These are phyloP conservation scores for Diplosphaera chodatii DNA, from an alignment of 139 green algal genomes.

Conservation along the genomic window DNA sequence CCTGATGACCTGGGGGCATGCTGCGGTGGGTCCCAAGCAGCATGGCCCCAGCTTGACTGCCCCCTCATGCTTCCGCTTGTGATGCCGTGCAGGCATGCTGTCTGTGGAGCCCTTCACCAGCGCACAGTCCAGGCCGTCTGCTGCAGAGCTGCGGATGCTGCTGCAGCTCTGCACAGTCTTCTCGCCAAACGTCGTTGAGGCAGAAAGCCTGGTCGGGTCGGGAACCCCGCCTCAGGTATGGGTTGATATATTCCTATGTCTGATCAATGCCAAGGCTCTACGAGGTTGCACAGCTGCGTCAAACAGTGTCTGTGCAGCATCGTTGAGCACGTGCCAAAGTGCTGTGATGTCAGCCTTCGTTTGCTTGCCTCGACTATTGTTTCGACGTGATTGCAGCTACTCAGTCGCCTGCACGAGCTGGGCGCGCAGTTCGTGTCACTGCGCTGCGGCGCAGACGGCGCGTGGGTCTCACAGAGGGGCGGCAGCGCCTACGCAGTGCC, in stretches of 20 bases:
- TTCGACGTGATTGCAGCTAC: slow-evolving; percentile 18
- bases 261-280: too few relatives aligned
- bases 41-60: too few relatives aligned
- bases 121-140: neutral
- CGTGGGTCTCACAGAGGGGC: slow-evolving; percentile 12
- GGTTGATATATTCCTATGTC: too few relatives aligned
- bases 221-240: neutral
- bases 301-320: slow-evolving; percentile 12
- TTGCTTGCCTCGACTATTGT: too few relatives aligned
- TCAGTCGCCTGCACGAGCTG: slow-evolving; percentile 18
- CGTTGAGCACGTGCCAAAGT: neutral
- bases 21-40: neutral
- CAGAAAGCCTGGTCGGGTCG: slow-evolving; percentile 38
- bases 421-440: slow-evolving; percentile 36
- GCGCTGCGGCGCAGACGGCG: slow-evolving; percentile 28
- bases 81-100: slow-evolving; percentile 12
- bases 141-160: slow-evolving; percentile 21
- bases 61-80: too few relatives aligned
- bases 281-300: slow-evolving; percentile 4
- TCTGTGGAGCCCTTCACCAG: slow-evolving; percentile 45
- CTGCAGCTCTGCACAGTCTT: slow-evolving; percentile 39
- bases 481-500: slow-evolving; percentile 21
- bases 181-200: slow-evolving; percentile 45
- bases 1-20: neutral
- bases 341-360: neutral